These are phyloP conservation scores for Eragrostis nindensis DNA, from an alignment of 176 grass and related monocot species.

Conservation along the genomic window DNA sequence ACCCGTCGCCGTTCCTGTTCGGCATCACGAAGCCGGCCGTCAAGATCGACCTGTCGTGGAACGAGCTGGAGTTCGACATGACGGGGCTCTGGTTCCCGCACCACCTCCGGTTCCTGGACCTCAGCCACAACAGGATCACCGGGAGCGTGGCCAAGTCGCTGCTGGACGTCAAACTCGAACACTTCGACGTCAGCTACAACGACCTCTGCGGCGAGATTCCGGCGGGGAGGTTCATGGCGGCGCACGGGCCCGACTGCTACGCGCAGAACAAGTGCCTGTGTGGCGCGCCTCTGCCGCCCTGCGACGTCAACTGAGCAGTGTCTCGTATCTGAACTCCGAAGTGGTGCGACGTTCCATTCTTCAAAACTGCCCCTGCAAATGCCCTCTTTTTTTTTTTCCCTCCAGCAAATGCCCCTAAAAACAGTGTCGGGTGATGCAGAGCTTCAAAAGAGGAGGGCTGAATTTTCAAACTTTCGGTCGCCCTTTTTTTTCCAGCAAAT, in stretches of 20 bases:
- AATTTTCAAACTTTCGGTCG: no score
- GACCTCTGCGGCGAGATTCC: conserved; percentile 81
- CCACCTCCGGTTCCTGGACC: conserved; percentile 65
- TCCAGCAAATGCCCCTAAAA: no score
- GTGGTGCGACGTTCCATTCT: no score
- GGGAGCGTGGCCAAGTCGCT: conserved; percentile 67
- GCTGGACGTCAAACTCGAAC: conserved; percentile 45
- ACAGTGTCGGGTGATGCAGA: no score
- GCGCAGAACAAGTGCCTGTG: conserved; percentile 73
- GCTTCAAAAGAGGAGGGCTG: no score
- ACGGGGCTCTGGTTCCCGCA: conserved; percentile 54
- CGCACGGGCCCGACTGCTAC: conserved; percentile 47
- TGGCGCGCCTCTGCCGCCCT: conserved; percentile 62
- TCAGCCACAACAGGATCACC: conserved; percentile 79
- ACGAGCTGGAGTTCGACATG: conserved; percentile 80
- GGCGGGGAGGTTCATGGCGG: conserved; percentile 48
- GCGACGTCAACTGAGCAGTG: conserved; percentile 3
- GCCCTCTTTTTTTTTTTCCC: no score
- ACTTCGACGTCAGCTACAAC: conserved; percentile 78
- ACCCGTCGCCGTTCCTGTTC: conserved; percentile 65
- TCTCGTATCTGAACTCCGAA: no score
- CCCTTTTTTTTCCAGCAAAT: no score
- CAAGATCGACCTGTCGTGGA: conserved; percentile 88
- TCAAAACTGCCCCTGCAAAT: no score
- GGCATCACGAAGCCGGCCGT: conserved; percentile 37